A percentile compares a stretch with the other conserved stretches of the same genome.
These are phyloP conservation scores for Amylocystis lapponica DNA, from an alignment of 768 basidiomycete species.

Conservation along the genomic window DNA sequence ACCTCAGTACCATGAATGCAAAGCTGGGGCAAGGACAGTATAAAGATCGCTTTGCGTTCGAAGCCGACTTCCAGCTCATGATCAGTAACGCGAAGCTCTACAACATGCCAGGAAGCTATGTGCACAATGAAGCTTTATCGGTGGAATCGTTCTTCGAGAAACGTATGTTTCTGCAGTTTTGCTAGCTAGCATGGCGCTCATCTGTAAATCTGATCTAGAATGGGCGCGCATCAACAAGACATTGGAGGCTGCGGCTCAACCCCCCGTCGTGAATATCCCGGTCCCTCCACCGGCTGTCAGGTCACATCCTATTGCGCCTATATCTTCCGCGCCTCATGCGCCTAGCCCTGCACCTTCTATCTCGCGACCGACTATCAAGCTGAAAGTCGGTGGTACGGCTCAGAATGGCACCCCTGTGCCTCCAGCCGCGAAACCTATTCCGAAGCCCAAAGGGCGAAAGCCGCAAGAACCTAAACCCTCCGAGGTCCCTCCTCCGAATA, in stretches of 20 bases:
- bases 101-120: slow-evolving; percentile 66
- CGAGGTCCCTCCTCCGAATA: slow-evolving; percentile 27
- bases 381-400: slow-evolving; percentile 42
- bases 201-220: slow-evolving; percentile 38
- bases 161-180: slow-evolving; percentile 42
- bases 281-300: slow-evolving; percentile 10
- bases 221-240: slow-evolving; percentile 89
- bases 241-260: slow-evolving; percentile 49
- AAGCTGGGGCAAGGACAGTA: slow-evolving; percentile 88
- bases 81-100: slow-evolving; percentile 82
- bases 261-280: slow-evolving; percentile 2
- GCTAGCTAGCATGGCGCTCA: slow-evolving; percentile 1
- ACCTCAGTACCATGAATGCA: slow-evolving; percentile 80
- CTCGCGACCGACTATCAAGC: slow-evolving; percentile 54
- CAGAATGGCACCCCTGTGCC: slow-evolving; percentile 8
- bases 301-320: slow-evolving; percentile 8
- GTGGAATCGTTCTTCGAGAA: slow-evolving; percentile 84
- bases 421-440: slow-evolving; percentile 14
- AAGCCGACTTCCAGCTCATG: slow-evolving; percentile 84
- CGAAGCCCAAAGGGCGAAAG: slow-evolving; percentile 18
- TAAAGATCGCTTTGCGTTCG: slow-evolving; percentile 76
- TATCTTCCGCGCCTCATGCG: slow-evolving; percentile 16
- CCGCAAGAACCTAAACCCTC: slow-evolving; percentile 25
- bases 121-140: slow-evolving; percentile 67
- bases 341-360: slow-evolving; percentile 32